These are phyloP conservation scores for Chalciporus chontae DNA, from an alignment of 768 basidiomycete species.

Conservation along the genomic window DNA sequence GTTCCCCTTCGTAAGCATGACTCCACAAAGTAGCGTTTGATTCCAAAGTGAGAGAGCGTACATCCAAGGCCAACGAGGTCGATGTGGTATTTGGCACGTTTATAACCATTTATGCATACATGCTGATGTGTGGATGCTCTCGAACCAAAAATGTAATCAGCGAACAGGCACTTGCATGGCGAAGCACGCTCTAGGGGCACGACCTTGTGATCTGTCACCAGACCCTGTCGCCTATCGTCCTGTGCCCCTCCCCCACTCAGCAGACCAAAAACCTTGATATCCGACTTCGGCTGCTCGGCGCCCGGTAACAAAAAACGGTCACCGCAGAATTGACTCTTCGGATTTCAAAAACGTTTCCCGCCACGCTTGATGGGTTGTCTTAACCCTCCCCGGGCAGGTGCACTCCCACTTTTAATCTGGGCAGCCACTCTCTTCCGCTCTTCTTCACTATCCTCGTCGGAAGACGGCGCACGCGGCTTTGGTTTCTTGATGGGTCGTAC, in stretches of 20 bases:
- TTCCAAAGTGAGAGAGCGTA: too few species aligned
- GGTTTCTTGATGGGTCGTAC: slow-evolving; percentile 46
- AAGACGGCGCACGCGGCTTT: slow-evolving; percentile 36
- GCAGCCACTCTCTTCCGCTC: slow-evolving; percentile 43
- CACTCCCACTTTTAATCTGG: slow-evolving; percentile 38
- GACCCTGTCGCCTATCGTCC: slow-evolving; percentile 7
- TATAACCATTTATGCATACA: neutral
- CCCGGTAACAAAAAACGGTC: too few species aligned
- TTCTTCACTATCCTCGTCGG: slow-evolving; percentile 59
- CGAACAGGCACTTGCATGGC: slow-evolving; percentile 1
- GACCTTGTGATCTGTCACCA: slow-evolving; percentile 4
- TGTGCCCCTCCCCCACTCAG: neutral
- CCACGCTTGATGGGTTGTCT: slow-evolving; percentile 76
- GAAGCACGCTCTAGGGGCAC: neutral
- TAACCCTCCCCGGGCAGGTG: slow-evolving; percentile 50
- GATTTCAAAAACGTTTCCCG: slow-evolving; percentile 64
- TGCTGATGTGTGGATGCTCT: neutral
- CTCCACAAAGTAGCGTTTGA: neutral
- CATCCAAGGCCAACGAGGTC: neutral
- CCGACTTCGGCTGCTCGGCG: neutral
- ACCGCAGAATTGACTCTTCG: neutral
- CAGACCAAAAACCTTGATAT: neutral
- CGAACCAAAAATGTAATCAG: neutral
- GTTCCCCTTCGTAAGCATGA: slow-evolving; percentile 9
- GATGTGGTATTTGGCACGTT: too few species aligned